Percentiles rank a stretch among this genome's conserved stretches.
These are phyloP conservation scores for Mycena chlorophos DNA, from an alignment of 768 basidiomycete genomes.

Conservation along the genomic window DNA sequence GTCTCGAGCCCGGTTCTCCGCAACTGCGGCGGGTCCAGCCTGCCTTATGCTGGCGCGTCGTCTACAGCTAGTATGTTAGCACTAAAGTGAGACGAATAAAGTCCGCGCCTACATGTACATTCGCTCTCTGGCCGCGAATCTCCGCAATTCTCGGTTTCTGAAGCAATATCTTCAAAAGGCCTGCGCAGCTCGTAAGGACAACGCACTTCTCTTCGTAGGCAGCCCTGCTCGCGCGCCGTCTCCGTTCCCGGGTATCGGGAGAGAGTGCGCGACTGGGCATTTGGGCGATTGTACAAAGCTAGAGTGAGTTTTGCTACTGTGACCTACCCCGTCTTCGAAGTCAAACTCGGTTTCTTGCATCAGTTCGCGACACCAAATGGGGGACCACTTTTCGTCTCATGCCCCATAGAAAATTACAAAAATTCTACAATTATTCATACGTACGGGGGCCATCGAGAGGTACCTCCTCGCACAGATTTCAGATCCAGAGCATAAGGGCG, in stretches of 20 bases:
- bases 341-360: not conserved
- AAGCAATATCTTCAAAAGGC: not conserved
- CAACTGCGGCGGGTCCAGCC: not conserved
- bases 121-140: not conserved
- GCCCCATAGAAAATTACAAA: not conserved
- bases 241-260: not conserved
- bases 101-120: not conserved
- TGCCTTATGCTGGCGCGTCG: not conserved
- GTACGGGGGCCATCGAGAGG: not conserved
- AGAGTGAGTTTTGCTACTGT: not conserved
- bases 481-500: not conserved
- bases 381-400: not conserved
- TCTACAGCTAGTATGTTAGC: not conserved
- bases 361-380: constrained; percentile 1
- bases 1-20: not conserved
- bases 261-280: not conserved
- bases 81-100: not conserved
- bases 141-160: not conserved
- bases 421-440: not conserved
- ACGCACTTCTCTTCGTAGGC: not conserved
- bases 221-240: not conserved
- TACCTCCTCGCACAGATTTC: not conserved
- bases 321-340: not conserved
- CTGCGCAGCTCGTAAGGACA: not conserved
- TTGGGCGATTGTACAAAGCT: not conserved